Evolutionary conservation across 2,329 filamentous ascomycete species (phyloP).

Genomic region (Neoarthrinium moseri): DNA sequence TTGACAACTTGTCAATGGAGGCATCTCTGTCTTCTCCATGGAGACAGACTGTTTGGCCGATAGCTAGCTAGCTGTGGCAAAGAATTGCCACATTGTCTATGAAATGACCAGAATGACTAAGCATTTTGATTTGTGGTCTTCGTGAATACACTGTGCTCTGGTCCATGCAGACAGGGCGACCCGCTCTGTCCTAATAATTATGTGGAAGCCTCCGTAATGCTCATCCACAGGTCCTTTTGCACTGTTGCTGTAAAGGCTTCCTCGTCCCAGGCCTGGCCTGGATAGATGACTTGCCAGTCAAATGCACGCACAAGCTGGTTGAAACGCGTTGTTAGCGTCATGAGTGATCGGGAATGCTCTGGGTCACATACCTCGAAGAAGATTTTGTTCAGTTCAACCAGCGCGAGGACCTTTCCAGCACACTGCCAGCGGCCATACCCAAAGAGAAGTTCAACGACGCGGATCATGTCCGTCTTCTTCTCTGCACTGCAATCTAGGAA

Average conservation of each 20-base stretch:
- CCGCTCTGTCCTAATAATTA: too few species aligned
- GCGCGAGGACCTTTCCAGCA: slow-evolving; percentile 38
- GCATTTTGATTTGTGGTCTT: too few species aligned
- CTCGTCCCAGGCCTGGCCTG: slow-evolving; percentile 13
- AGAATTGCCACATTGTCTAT: too few species aligned
- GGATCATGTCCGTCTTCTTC: slow-evolving; percentile 27
- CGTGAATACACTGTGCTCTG: too few species aligned
- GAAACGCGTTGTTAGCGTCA: neutral
- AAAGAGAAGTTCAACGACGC: slow-evolving; percentile 36
- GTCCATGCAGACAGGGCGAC: too few species aligned
- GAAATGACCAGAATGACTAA: too few species aligned
- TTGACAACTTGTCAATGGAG: too few species aligned
- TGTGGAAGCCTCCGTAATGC: slow-evolving; percentile 12
- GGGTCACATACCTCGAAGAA: slow-evolving; percentile 35
- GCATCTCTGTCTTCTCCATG: too few species aligned
- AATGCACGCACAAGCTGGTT: slow-evolving; percentile 18
- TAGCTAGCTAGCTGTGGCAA: too few species aligned
- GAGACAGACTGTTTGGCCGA: too few species aligned
- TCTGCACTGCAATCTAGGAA: slow-evolving; percentile 26
- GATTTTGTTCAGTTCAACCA: slow-evolving; percentile 41
- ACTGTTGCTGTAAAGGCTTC: slow-evolving; percentile 15
- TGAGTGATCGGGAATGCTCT: neutral
- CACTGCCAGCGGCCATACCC: slow-evolving; percentile 37
- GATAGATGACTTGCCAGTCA: slow-evolving; percentile 19
- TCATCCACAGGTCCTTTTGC: slow-evolving; percentile 19